Percentiles rank a stretch among this genome's conserved stretches.
Evolutionary conservation across 805 yeast species (phyloP).

Genomic region (Yamadazyma olivae): DNA sequence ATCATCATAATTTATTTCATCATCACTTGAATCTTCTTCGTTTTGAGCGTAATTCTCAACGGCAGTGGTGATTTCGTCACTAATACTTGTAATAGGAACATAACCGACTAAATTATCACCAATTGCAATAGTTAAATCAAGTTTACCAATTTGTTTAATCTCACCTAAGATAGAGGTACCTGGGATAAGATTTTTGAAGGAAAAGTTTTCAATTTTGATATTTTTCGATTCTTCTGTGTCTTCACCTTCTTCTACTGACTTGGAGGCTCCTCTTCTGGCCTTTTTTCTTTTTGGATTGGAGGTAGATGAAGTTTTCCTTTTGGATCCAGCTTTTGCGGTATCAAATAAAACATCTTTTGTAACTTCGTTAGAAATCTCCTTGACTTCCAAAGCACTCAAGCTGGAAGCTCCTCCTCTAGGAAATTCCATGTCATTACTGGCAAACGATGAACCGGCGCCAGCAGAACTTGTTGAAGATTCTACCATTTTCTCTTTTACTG

Average conservation of each 20-base stretch:
- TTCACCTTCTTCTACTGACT: conserved; percentile 13
- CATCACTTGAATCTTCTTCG: conserved; percentile 37
- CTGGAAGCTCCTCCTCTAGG: conserved; percentile 96
- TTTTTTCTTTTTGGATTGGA: conserved; percentile 25
- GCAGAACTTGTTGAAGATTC: conserved; percentile 15
- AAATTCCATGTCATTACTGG: conserved; percentile 57
- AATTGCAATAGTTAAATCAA: conserved; percentile 66
- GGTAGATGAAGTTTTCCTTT: conserved; percentile 26
- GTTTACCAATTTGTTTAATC: conserved; percentile 53
- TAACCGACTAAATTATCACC: conserved; percentile 81
- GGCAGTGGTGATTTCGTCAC: conserved; percentile 54
- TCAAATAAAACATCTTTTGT: conserved; percentile 82
- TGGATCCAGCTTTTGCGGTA: conserved; percentile 33
- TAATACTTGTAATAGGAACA: conserved; percentile 70
- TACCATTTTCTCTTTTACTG: conserved; percentile 4
- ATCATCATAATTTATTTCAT: conserved; percentile 32
- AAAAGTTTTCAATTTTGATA: conserved; percentile 60
- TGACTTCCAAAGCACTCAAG: conserved; percentile 84
- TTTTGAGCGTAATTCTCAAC: conserved; percentile 53
- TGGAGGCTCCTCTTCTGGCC: conserved; percentile 15
- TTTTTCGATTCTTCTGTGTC: conserved; percentile 27
- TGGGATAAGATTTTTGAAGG: conserved; percentile 59
- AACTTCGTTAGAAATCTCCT: conserved; percentile 91
- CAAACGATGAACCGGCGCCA: conserved; percentile 32
- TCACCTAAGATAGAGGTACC: conserved; percentile 82